phyloP scores from a whole-genome alignment of 148 eudicot species.

The Chenopodium berlandieri region DNA sequence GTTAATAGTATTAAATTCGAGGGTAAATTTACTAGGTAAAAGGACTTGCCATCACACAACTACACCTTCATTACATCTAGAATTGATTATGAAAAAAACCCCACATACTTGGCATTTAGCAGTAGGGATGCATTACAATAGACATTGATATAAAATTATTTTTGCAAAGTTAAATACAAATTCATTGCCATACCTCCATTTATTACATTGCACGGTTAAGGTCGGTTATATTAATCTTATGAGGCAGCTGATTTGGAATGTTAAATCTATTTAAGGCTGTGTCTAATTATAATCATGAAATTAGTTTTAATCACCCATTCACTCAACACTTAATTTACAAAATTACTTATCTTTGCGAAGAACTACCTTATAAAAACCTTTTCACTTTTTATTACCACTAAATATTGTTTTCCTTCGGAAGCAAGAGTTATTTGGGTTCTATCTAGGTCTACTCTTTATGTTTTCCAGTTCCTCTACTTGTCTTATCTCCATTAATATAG shows the following conservation, averaged over 20 bases:
- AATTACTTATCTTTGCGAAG: neutral
- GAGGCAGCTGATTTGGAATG: neutral
- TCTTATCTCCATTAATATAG: neutral
- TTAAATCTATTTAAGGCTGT: neutral
- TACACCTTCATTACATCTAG: neutral
- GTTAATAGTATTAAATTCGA: neutral
- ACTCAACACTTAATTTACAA: neutral
- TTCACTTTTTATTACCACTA: neutral
- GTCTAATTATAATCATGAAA: neutral
- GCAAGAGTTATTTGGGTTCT: neutral
- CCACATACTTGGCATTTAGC: no score
- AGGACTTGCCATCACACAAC: neutral
- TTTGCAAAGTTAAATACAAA: neutral
- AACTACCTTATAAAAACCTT: neutral
- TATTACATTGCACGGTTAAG: neutral
- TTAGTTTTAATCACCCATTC: neutral
- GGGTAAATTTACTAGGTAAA: neutral
- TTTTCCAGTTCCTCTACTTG: neutral
- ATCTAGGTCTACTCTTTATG: no score
- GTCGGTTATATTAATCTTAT: neutral
- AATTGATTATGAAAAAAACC: neutral
- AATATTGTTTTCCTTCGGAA: neutral
- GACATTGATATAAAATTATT: neutral
- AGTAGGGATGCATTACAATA: neutral
- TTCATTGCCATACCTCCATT: neutral